Evolutionary conservation across 2,329 filamentous ascomycete genomes (phyloP).

Genomic region (Zopfia rhizophila): DNA sequence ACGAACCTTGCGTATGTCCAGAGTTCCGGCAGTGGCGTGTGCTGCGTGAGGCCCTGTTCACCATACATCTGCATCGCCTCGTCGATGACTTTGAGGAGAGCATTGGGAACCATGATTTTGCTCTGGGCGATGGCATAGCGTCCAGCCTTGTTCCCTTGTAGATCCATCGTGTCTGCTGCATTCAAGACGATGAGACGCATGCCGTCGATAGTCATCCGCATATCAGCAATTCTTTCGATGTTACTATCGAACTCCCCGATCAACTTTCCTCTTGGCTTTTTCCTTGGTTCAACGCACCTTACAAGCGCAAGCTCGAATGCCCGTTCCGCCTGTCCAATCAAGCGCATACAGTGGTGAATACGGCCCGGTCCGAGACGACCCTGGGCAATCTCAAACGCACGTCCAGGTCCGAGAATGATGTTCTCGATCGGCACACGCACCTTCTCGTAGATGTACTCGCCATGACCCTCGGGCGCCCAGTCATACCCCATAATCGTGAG

Average conservation of each 20-base stretch:
- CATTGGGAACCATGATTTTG: constrained; percentile 56
- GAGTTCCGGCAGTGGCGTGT: constrained; percentile 55
- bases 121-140: constrained; percentile 55
- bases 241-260: constrained; percentile 56
- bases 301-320: constrained; percentile 55
- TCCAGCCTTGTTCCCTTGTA: constrained; percentile 53
- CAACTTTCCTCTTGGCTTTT: constrained; percentile 53
- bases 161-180: constrained; percentile 56
- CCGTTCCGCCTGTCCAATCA: constrained; percentile 56
- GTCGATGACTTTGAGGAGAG: constrained; percentile 53
- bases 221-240: constrained; percentile 55
- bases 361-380: constrained; percentile 54
- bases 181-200: constrained; percentile 55
- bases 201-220: constrained; percentile 54
- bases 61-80: constrained; percentile 58
- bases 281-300: constrained; percentile 49
- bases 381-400: constrained; percentile 57
- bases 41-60: constrained; percentile 55
- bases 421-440: constrained; percentile 54
- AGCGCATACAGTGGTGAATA: constrained; percentile 57
- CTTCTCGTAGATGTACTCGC: constrained; percentile 55
- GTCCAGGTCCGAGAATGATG: constrained; percentile 55
- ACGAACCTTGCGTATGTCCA: constrained; percentile 58
- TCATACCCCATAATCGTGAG: constrained; percentile 57
- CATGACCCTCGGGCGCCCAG: constrained; percentile 56